Evolutionary conservation across 2,329 filamentous ascomycete genomes (phyloP), one percentile per base, ranked within the genome.

Genomic region (Acrodontium crateriforme): DNA sequence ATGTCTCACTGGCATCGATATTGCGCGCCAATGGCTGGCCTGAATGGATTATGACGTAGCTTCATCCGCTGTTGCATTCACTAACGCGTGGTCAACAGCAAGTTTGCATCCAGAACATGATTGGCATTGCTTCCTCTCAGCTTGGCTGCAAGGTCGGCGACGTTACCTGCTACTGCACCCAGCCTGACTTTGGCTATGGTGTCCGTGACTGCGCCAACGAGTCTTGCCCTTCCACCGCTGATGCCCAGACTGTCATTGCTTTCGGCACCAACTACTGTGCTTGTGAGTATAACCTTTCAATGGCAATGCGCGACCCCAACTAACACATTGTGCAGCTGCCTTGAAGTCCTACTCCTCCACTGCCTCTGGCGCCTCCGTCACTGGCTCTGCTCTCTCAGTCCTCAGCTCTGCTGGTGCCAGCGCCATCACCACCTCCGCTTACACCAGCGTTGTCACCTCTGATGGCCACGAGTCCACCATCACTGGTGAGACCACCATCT

Each of bases 181-280:
- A 49, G 30, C 40, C 39, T 21, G 35, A 48, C 34, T 56, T 55
- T 37, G 50, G 50, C 32, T 53, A 49, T 38, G 53, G 53, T 37
- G 43, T 56, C 15, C 50, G 53, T 29, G 53, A 56, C 38, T 56
- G 53, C 40, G 34, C 53, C 29, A 45, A 49, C 32, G 24, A 54
- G 42, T 46, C 50, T 25, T 56, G 53, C 41, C 13, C 21, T 5
- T 32, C 36, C 18, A 13, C 30, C 4, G 13, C 30, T 1, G 40
- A 45, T 11, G 49, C 49, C 14, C 25, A 43, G 24, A 28, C 39
- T 10, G 49, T 48, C 37, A 49, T 55, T 32, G 25, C 43, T 9
- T 55, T 44, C 42, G 52, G 50, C 29, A 38, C 37, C 19, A 33
- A 35, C 18, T 55, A 50, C 44, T 55, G 52, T 41, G 19, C 30